Conservation (phyloP, 176 grass and related monocot genomes). For the Typha latifolia region DNA sequence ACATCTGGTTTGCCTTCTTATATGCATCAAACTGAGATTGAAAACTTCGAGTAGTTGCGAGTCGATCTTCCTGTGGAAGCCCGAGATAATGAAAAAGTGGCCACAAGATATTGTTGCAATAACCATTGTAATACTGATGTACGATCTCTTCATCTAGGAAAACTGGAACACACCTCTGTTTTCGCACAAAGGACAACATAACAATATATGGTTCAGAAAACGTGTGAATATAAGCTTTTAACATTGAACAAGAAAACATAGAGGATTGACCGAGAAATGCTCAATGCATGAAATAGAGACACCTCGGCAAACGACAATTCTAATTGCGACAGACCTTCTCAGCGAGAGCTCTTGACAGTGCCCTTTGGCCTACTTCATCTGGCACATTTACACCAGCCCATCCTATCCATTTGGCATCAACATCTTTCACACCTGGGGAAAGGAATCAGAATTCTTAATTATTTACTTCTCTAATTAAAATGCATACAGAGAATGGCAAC, state of each 20-base stretch:
- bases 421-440: constrained; percentile 76
- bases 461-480: background rate
- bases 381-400: constrained; percentile 97
- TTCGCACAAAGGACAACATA: background rate
- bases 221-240: too few species aligned
- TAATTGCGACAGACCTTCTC: constrained; percentile 56
- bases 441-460: background rate
- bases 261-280: constrained; percentile 1
- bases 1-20: constrained; percentile 98
- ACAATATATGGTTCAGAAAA: too few species aligned
- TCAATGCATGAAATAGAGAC: background rate
- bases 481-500: too few species aligned
- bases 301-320: background rate
- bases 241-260: constrained; percentile 11
- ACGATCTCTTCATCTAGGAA: constrained; percentile 99
- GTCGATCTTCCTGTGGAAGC: constrained; percentile 89
- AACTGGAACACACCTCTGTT: constrained; percentile 96
- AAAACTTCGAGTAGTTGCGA: constrained; percentile 92
- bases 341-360: constrained; percentile 71
- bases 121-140: constrained; percentile 97
- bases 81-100: constrained; percentile 98
- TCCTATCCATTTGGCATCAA: constrained; percentile 98
- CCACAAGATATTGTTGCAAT: constrained; percentile 99
- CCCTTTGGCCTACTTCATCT: constrained; percentile 80
- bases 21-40: constrained; percentile 93